Percentiles rank a stretch among this genome's conserved stretches.
Conservation (phyloP, 805 yeast genomes). For the Lipomyces starkeyi region DNA sequence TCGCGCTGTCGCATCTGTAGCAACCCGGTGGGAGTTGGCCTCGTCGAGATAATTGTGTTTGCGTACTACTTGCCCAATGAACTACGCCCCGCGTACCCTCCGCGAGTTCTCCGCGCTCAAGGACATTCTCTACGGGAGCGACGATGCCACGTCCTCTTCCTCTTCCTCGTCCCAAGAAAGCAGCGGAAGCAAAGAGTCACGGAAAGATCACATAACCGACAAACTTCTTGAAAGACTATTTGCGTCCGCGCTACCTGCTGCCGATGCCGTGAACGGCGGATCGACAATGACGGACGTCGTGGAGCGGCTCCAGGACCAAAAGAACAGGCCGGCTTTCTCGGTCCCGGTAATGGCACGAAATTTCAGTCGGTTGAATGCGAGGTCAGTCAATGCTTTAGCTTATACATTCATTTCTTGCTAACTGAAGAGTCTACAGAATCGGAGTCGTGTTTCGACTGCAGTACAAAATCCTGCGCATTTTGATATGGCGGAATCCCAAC, state of each 20-base stretch:
- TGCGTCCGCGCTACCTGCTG: constrained; percentile 30
- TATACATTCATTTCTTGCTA: background rate
- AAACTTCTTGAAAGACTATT: constrained; percentile 34
- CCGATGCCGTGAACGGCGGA: constrained; percentile 14
- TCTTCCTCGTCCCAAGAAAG: constrained; percentile 9
- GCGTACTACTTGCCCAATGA: constrained; percentile 19
- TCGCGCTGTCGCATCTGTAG: background rate
- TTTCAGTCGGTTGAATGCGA: constrained; percentile 59
- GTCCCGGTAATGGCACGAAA: constrained; percentile 62
- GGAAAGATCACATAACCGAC: constrained; percentile 33
- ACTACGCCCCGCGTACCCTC: constrained; percentile 34
- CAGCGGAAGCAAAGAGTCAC: constrained; percentile 4
- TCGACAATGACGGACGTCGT: constrained; percentile 13
- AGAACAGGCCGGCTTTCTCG: constrained; percentile 49
- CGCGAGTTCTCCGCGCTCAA: constrained; percentile 35
- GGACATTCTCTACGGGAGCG: constrained; percentile 33
- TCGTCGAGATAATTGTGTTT: background rate
- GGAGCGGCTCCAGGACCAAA: constrained; percentile 35
- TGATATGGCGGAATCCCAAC: constrained; percentile 79
- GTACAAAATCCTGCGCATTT: constrained; percentile 61
- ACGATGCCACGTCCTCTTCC: constrained; percentile 15
- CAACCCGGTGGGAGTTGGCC: background rate
- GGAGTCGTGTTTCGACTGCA: constrained; percentile 65
- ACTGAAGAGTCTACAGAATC: constrained; percentile 48
- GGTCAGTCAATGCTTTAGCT: constrained; percentile 10